Conservation (phyloP, 371 early-diverging fungal genomes). For the Thermomucor indicae-seudaticae region DNA sequence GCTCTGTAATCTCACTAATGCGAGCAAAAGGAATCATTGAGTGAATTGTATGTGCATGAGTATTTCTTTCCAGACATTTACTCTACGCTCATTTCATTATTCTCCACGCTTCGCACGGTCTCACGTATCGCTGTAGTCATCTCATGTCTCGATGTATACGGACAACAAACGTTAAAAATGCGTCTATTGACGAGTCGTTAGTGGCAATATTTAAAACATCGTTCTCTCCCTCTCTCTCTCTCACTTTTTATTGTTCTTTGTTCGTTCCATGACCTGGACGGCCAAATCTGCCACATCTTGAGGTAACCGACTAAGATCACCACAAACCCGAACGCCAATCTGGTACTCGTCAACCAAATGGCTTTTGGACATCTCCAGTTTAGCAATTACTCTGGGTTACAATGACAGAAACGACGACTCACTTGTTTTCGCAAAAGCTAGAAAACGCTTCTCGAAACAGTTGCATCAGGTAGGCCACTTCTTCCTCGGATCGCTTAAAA, state of each 20-base stretch:
- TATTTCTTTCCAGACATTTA: slow-evolving; percentile 15
- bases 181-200: slow-evolving; percentile 34
- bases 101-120: slow-evolving; percentile 49
- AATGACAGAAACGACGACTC: neutral
- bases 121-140: slow-evolving; percentile 62
- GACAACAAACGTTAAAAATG: slow-evolving; percentile 91
- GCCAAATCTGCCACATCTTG: slow-evolving; percentile 49
- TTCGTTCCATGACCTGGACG: slow-evolving; percentile 61
- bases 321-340: slow-evolving; percentile 80
- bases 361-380: slow-evolving; percentile 33
- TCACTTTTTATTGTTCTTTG: slow-evolving; percentile 67
- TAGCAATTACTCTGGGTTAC: neutral
- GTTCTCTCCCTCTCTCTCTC: slow-evolving; percentile 18
- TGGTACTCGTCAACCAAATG: slow-evolving; percentile 70
- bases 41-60: neutral
- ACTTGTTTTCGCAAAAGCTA: slow-evolving; percentile 72
- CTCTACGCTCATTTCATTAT: slow-evolving; percentile 48
- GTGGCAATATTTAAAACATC: neutral
- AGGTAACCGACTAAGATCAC: slow-evolving; percentile 68
- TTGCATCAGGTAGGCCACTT: slow-evolving; percentile 89
- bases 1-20: slow-evolving; percentile 60
- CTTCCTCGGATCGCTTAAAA: slow-evolving; percentile 88
- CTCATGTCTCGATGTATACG: slow-evolving; percentile 97
- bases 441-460: slow-evolving; percentile 76
- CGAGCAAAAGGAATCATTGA: neutral